A percentile compares a stretch with the other conserved stretches of the same genome.
phyloP scores from a whole-genome alignment of 225 moss, liverwort and hornwort genomes.

The Sphagnum contortum region DNA sequence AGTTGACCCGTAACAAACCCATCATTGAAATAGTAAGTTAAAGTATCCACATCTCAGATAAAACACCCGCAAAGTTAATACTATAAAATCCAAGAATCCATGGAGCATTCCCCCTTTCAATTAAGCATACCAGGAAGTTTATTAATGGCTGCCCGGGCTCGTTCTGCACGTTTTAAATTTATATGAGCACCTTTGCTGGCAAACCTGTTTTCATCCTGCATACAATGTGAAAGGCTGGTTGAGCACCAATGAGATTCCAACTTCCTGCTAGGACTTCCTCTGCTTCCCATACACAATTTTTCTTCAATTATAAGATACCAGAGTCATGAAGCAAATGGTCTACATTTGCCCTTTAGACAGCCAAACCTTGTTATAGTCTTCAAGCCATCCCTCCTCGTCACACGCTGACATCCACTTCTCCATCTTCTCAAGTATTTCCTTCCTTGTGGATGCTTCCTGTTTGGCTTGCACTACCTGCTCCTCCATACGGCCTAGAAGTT shows the following conservation, averaged over 20 bases:
- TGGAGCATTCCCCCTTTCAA: too few relatives aligned
- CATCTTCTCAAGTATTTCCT: conserved; percentile 65
- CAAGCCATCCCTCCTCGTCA: conserved; percentile 66
- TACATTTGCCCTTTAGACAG: background rate
- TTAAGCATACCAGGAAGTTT: conserved; percentile 68
- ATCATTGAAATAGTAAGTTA: too few relatives aligned
- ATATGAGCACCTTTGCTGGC: conserved; percentile 96
- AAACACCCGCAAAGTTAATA: too few relatives aligned
- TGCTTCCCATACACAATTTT: too few relatives aligned
- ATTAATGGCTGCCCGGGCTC: conserved; percentile 72
- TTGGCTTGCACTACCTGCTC: conserved; percentile 52
- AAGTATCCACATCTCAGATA: too few relatives aligned
- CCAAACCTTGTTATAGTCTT: conserved; percentile 58
- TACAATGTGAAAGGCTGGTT: too few relatives aligned
- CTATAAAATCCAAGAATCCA: background rate
- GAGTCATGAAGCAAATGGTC: too few relatives aligned
- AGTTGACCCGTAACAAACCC: too few relatives aligned
- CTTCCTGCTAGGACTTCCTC: too few relatives aligned
- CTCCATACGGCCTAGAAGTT: conserved; percentile 49
- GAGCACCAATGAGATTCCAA: too few relatives aligned
- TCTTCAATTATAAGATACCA: too few relatives aligned
- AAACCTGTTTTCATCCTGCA: conserved; percentile 89
- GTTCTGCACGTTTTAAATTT: conserved; percentile 84
- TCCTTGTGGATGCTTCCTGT: conserved; percentile 48
- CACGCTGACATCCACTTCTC: conserved; percentile 62